Evolutionary conservation across 768 basidiomycete species (phyloP).

Genomic region (Xerocomellus chrysenteron): DNA sequence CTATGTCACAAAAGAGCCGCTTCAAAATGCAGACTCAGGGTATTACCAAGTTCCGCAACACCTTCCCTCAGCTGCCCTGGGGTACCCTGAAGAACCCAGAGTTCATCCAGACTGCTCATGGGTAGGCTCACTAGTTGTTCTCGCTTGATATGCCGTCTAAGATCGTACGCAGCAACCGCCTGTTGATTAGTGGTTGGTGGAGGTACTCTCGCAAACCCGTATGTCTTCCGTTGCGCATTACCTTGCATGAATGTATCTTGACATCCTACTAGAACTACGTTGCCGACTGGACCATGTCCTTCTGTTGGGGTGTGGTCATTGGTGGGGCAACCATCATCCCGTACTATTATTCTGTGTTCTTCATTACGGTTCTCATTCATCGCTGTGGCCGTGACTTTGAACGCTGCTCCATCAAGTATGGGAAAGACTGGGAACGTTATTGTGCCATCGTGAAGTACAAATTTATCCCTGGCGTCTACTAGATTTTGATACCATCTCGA

Average conservation of each 20-base stretch:
- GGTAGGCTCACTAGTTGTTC: slow-evolving; percentile 43
- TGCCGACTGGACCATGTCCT: slow-evolving; percentile 86
- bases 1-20: slow-evolving; percentile 95
- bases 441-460: slow-evolving; percentile 86
- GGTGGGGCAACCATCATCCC: slow-evolving; percentile 81
- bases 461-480: slow-evolving; percentile 89
- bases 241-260: background rate
- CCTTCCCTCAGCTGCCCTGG: slow-evolving; percentile 93
- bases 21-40: slow-evolving; percentile 98
- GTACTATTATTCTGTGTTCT: slow-evolving; percentile 97
- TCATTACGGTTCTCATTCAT: slow-evolving; percentile 89
- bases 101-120: slow-evolving; percentile 91
- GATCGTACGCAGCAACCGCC: slow-evolving; percentile 63
- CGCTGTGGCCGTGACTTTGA: slow-evolving; percentile 94
- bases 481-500: slow-evolving; percentile 22
- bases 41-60: slow-evolving; percentile 77
- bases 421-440: slow-evolving; percentile 92
- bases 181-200: slow-evolving; percentile 95
- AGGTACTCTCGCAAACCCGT: slow-evolving; percentile 89
- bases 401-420: slow-evolving; percentile 88
- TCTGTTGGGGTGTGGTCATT: slow-evolving; percentile 81
- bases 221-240: slow-evolving; percentile 26
- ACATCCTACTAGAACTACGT: slow-evolving; percentile 71
- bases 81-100: slow-evolving; percentile 81
- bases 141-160: slow-evolving; percentile 5